These are phyloP conservation scores for Arxiozyma telluris DNA, from an alignment of 1,139 yeast species.

Conservation along the genomic window DNA sequence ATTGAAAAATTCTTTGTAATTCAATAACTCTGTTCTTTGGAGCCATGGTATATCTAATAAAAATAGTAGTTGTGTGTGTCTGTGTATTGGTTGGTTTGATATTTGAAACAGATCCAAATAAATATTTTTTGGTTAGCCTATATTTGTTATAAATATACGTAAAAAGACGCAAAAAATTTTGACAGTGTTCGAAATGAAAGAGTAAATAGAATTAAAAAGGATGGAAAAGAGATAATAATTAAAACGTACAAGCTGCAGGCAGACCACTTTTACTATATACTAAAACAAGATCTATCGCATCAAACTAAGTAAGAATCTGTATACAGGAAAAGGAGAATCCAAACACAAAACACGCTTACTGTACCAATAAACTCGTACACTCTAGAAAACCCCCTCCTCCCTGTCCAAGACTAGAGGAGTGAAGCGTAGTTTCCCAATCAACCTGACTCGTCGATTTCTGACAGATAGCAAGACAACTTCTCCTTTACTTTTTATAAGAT, in stretches of 20 bases:
- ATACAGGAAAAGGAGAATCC: neutral
- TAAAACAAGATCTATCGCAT: neutral
- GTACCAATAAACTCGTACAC: neutral
- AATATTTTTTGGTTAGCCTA: too few species aligned
- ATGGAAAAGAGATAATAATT: neutral
- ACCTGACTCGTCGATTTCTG: neutral
- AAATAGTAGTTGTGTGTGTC: neutral
- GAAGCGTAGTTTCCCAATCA: neutral
- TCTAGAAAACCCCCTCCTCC: neutral
- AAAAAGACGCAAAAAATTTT: too few species aligned
- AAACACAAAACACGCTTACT: too few species aligned
- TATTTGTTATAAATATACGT: neutral
- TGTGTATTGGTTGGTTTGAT: neutral
- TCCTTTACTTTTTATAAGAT: neutral
- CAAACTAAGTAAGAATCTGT: neutral
- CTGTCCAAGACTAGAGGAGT: too few species aligned
- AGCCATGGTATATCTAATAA: constrained; percentile 10
- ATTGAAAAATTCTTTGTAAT: constrained; percentile 68
- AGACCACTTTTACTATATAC: neutral
- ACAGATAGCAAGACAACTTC: neutral
- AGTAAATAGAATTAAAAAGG: too few species aligned
- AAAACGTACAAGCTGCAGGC: neutral
- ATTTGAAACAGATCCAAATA: too few species aligned
- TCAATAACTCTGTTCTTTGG: constrained; percentile 60
- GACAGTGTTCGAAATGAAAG: too few species aligned